These are phyloP conservation scores for Pistacia atlantica DNA, from an alignment of 345 rosid species.

Conservation along the genomic window DNA sequence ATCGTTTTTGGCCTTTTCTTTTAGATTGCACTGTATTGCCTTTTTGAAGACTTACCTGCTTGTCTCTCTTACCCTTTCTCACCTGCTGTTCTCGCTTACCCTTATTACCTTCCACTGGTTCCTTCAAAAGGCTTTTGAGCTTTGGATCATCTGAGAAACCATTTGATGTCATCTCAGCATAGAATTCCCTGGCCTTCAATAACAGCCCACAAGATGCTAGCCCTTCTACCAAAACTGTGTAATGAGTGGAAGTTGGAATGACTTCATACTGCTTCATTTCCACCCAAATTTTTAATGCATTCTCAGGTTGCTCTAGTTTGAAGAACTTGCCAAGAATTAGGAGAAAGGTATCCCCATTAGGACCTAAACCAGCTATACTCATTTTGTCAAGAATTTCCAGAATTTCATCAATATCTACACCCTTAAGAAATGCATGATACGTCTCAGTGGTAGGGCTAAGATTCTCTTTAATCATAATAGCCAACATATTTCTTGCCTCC, in stretches of 20 bases:
- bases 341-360: slow-evolving; percentile 58
- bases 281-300: slow-evolving; percentile 69
- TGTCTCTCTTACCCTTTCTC: slow-evolving; percentile 25
- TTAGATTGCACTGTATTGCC: slow-evolving; percentile 13
- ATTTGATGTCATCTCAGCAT: slow-evolving; percentile 64
- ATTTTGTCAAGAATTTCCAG: slow-evolving; percentile 57
- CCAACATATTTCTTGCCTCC: slow-evolving; percentile 63
- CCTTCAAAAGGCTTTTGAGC: slow-evolving; percentile 59
- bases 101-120: slow-evolving; percentile 25
- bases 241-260: slow-evolving; percentile 44
- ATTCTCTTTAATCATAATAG: slow-evolving; percentile 56
- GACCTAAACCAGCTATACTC: slow-evolving; percentile 64
- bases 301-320: slow-evolving; percentile 58
- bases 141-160: slow-evolving; percentile 79
- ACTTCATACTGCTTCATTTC: slow-evolving; percentile 68
- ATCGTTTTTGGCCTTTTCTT: slow-evolving; percentile 18
- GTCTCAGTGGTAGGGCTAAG: slow-evolving; percentile 61
- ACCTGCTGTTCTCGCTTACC: slow-evolving; percentile 19
- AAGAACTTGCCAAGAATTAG: slow-evolving; percentile 59
- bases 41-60: slow-evolving; percentile 18
- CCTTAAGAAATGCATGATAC: slow-evolving; percentile 72
- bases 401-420: slow-evolving; percentile 48
- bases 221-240: slow-evolving; percentile 54
- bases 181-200: slow-evolving; percentile 55
- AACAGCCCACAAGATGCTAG: slow-evolving; percentile 58